Conservation (phyloP, 1,284 basidiomycete species). For the Ceratobasidium sp. region DNA sequence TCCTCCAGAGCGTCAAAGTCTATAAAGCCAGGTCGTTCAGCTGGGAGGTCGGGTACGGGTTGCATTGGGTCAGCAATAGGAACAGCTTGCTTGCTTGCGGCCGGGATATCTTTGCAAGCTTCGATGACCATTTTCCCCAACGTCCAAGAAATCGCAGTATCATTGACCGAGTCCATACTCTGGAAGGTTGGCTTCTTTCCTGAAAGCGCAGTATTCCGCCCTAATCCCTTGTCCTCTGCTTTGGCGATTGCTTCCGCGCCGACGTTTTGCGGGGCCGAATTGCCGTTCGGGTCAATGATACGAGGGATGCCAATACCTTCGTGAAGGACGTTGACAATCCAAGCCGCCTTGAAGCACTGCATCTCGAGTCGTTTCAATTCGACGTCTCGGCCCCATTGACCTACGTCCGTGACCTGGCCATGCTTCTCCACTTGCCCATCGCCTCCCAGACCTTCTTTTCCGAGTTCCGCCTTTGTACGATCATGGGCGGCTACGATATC, state of each 20-base stretch:
- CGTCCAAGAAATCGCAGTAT: conserved; percentile 96
- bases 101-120: conserved; percentile 83
- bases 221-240: conserved; percentile 81
- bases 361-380: conserved; percentile 87
- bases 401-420: conserved; percentile 67
- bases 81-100: conserved; percentile 55
- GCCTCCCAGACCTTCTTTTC: conserved; percentile 32
- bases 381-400: conserved; percentile 74
- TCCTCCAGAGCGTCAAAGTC: conserved; percentile 56
- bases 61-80: conserved; percentile 75
- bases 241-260: conserved; percentile 73
- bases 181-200: conserved; percentile 70
- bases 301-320: conserved; percentile 96
- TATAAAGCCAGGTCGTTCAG: conserved; percentile 17
- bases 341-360: conserved; percentile 99
- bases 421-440: conserved; percentile 58
- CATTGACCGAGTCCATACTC: conserved; percentile 88
- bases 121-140: conserved; percentile 98
- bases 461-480: conserved; percentile 53
- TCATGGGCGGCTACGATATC: conserved; percentile 77
- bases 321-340: conserved; percentile 96
- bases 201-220: conserved; percentile 47
- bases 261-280: conserved; percentile 60
- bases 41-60: conserved; percentile 54
- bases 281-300: conserved; percentile 83